Base-by-base conservation (phyloP, 2,329 filamentous ascomycete genomes). In the Lecanicillium sp. region DNA sequence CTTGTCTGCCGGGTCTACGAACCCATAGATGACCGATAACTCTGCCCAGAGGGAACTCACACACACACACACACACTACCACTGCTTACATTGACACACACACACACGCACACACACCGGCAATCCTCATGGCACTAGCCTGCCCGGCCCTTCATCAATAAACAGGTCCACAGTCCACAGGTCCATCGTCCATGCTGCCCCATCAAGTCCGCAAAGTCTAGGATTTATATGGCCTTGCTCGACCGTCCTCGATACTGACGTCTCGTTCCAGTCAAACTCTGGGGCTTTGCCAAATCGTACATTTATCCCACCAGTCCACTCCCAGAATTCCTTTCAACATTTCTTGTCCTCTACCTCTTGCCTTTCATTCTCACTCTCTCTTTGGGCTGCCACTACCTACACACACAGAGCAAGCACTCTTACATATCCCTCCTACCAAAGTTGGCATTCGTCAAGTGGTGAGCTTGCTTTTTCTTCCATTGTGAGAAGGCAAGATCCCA, bases 301-400 rank as follows among this genome's bases (percentile, higher is more conserved):
- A 66, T 67, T 56, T 67, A 68, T 66, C 62, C 63, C 62, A 62
- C 63, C 63, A 67, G 67, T 68, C 66, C 66, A 66, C 66, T 59
- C 61, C 59, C 62, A 60, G 62, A 68, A 70, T 69, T 69, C 67
- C 67, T 69, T 54, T 57, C 65, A 67, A 57, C 67, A 69, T 69
- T 67, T 67, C 65, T 69, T 61, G 60, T 63, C 59, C 60, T 63
- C 57, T 60, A 58, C 58, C 61, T 58, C 59, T 59, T 60, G 57
- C 61, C 60, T 57, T 59, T 62, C 38, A 41, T 44, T 26, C 32
- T 42, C 37, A 48, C 38, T 43, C 45, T 52, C 51, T 51, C 58
- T 50, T 60, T 54, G 32, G 29, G n/a, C 43, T n/a, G 23, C 3
- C 8, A 30, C 17, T 38, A 3, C 20, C n/a, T 17, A 35, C 14